Conservation (phyloP, 306 rosid genomes). For the Begonia fuchsioides region DNA sequence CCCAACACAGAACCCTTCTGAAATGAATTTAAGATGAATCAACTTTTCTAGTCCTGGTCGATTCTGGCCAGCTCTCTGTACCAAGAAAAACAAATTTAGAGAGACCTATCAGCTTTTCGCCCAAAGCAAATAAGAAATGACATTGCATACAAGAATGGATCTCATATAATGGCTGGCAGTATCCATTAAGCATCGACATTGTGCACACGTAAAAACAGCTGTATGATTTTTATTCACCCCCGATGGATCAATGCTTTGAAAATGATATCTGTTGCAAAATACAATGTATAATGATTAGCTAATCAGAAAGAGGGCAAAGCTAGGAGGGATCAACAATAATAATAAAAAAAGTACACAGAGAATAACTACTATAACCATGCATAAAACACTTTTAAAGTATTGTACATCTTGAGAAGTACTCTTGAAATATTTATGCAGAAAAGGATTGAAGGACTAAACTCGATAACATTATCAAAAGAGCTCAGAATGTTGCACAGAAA, state of each 20-base stretch:
- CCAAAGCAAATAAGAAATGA: constrained; percentile 6
- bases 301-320: constrained; percentile 10
- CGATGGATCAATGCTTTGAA: constrained; percentile 39
- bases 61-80: constrained; percentile 42
- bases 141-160: constrained; percentile 40
- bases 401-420: too few relatives aligned
- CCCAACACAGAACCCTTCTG: constrained; percentile 45
- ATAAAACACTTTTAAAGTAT: too few relatives aligned
- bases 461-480: background rate
- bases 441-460: background rate
- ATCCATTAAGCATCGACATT: constrained; percentile 36
- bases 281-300: constrained; percentile 5
- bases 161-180: constrained; percentile 27
- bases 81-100: constrained; percentile 13
- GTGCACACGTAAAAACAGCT: constrained; percentile 31
- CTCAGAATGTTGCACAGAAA: background rate
- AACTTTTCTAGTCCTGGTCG: constrained; percentile 41
- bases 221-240: constrained; percentile 10
- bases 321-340: too few relatives aligned
- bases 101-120: constrained; percentile 1
- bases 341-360: too few relatives aligned
- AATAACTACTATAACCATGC: too few relatives aligned
- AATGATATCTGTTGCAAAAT: constrained; percentile 62
- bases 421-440: too few relatives aligned
- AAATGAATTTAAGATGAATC: constrained; percentile 30